These are phyloP conservation scores for Daldinia bambusicola DNA, from an alignment of 495 filamentous ascomycete species.

Conservation along the genomic window DNA sequence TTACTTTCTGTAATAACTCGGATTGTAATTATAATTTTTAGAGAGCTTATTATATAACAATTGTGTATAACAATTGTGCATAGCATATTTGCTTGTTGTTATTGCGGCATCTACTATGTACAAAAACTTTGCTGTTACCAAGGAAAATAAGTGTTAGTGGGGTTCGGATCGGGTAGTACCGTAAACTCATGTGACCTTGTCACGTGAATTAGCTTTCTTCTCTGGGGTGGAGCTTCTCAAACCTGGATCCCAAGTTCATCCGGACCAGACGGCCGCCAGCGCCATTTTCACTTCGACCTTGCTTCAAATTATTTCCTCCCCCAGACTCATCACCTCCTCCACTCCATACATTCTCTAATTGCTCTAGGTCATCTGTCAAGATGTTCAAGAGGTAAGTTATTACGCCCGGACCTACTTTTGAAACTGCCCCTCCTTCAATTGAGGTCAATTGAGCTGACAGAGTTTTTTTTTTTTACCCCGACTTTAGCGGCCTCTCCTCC, in stretches of 20 bases:
- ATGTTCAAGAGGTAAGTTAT: slow-evolving; percentile 88
- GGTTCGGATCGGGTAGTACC: slow-evolving; percentile 32
- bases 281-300: slow-evolving; percentile 50
- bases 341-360: slow-evolving; percentile 55
- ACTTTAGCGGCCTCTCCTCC: slow-evolving; percentile 78
- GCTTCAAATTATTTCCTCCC: slow-evolving; percentile 48
- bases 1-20: too few relatives aligned
- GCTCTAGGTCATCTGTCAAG: slow-evolving; percentile 68
- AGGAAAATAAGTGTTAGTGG: neutral
- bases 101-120: too few relatives aligned
- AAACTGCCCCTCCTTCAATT: slow-evolving; percentile 49
- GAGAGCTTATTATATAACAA: too few relatives aligned
- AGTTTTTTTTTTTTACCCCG: slow-evolving; percentile 48
- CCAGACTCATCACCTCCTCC: slow-evolving; percentile 54
- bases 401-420: slow-evolving; percentile 25
- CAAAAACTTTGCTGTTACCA: neutral
- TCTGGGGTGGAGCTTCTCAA: slow-evolving; percentile 24
- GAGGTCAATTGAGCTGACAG: slow-evolving; percentile 59
- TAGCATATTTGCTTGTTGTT: too few relatives aligned
- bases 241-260: slow-evolving; percentile 28
- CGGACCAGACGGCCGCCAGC: slow-evolving; percentile 40
- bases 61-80: too few relatives aligned
- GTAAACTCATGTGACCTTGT: slow-evolving; percentile 41
- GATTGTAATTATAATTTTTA: too few relatives aligned
- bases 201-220: slow-evolving; percentile 24